These are phyloP conservation scores for Fulvia fulva DNA, from an alignment of 2,329 filamentous ascomycete genomes.

Conservation along the genomic window DNA sequence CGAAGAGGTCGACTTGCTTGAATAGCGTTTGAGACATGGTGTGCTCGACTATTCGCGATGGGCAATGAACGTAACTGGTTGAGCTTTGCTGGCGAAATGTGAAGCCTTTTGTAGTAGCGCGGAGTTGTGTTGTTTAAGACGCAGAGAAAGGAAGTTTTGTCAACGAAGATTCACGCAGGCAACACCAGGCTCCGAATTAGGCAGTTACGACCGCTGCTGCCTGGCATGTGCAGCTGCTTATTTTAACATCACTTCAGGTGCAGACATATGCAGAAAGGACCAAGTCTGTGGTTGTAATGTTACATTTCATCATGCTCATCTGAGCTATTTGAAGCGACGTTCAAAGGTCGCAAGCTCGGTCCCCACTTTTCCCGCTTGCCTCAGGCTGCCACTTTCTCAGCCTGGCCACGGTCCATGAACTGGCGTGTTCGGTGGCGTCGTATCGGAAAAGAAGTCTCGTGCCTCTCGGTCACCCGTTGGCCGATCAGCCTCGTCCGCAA, in stretches of 20 bases:
- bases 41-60: neutral
- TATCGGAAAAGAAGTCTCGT: neutral
- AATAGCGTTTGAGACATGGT: conserved; percentile 7
- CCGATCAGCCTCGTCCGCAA: neutral
- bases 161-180: conserved; percentile 9
- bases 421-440: neutral
- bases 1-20: conserved; percentile 52
- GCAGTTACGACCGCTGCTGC: conserved; percentile 7
- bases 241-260: neutral
- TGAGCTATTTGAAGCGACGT: conserved; percentile 1
- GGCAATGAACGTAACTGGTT: neutral
- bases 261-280: neutral
- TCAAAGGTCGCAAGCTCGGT: conserved; percentile 2
- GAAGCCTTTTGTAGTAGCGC: neutral
- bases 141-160: neutral
- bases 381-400: neutral
- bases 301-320: conserved; percentile 7
- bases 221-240: neutral
- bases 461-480: neutral
- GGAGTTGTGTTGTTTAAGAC: too few relatives aligned
- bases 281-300: conserved; percentile 4
- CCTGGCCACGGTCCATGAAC: neutral
- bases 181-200: conserved; percentile 17
- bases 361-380: conserved; percentile 1
- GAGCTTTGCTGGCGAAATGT: neutral